Evolutionary conservation across 139 green algal genomes (phyloP).

Genomic region (Chlorella sp.): DNA sequence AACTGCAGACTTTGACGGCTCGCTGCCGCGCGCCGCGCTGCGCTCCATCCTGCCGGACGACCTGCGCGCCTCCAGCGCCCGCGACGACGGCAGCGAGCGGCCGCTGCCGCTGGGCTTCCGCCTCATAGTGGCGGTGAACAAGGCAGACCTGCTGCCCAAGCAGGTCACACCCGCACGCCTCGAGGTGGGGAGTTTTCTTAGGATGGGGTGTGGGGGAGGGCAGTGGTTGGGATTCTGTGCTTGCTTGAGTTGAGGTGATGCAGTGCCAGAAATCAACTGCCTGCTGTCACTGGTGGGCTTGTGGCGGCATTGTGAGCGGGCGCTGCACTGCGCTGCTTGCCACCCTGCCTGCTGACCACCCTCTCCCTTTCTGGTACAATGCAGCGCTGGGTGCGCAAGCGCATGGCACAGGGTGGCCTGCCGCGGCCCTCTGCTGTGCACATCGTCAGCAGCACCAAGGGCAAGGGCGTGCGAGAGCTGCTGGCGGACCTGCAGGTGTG

Average conservation of each 20-base stretch:
- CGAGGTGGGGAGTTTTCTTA: conserved; percentile 42
- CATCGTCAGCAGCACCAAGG: conserved; percentile 66
- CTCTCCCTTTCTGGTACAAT: background rate
- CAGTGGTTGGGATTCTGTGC: background rate
- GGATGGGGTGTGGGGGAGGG: background rate
- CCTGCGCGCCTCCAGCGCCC: background rate
- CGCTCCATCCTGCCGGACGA: conserved; percentile 38
- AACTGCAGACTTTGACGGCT: conserved; percentile 86
- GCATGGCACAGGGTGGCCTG: conserved; percentile 62
- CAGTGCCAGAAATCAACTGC: no score
- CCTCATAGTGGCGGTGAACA: conserved; percentile 94
- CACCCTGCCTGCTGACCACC: background rate
- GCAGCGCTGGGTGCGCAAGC: conserved; percentile 70
- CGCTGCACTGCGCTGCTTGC: background rate
- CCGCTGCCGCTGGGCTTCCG: conserved; percentile 39
- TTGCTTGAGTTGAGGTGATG: background rate
- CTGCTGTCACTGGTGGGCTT: no score
- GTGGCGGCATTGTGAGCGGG: no score
- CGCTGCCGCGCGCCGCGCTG: conserved; percentile 80
- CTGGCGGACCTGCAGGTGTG: conserved; percentile 51
- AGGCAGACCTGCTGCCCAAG: conserved; percentile 90
- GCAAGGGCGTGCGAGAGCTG: conserved; percentile 61
- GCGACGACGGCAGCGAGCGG: no score
- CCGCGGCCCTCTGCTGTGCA: conserved; percentile 65
- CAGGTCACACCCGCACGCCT: conserved; percentile 57